Evolutionary conservation across 164 flowering plant genomes (phyloP).

Genomic region (Macadamia tetraphylla): DNA sequence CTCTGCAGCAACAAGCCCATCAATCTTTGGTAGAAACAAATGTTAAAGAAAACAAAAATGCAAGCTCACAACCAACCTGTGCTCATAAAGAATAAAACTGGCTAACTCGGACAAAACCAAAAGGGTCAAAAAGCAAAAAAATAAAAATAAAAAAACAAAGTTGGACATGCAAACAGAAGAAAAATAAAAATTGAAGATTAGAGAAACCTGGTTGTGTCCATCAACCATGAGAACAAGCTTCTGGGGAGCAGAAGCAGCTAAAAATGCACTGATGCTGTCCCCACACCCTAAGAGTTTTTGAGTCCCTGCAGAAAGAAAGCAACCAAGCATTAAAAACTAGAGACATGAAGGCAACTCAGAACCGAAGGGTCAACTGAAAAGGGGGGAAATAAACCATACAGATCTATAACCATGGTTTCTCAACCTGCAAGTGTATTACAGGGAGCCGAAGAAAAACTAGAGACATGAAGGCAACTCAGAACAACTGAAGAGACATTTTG

Average conservation of each 20-base stretch:
- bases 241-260: conserved; percentile 85
- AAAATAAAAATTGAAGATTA: too few species aligned
- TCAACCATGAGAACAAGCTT: conserved; percentile 26
- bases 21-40: conserved; percentile 25
- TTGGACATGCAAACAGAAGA: conserved; percentile 26
- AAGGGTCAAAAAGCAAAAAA: conserved; percentile 13
- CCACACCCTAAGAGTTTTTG: conserved; percentile 25
- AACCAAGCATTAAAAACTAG: background rate
- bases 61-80: conserved; percentile 68
- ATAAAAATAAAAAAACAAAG: conserved; percentile 12
- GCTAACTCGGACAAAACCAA: conserved; percentile 17
- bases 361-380: background rate
- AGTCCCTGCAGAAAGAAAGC: conserved; percentile 26
- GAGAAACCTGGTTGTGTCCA: conserved; percentile 15
- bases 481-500: conserved; percentile 86
- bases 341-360: background rate
- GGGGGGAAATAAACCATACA: conserved; percentile 24
- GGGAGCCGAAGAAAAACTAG: conserved; percentile 20
- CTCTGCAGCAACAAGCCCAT: conserved; percentile 29
- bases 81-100: conserved; percentile 42
- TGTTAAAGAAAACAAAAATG: conserved; percentile 34
- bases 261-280: conserved; percentile 82
- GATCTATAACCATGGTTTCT: conserved; percentile 24
- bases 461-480: conserved; percentile 32
- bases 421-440: conserved; percentile 28